Base-by-base conservation (phyloP, 1,284 basidiomycete species). In the Ganoderma multipileum region DNA sequence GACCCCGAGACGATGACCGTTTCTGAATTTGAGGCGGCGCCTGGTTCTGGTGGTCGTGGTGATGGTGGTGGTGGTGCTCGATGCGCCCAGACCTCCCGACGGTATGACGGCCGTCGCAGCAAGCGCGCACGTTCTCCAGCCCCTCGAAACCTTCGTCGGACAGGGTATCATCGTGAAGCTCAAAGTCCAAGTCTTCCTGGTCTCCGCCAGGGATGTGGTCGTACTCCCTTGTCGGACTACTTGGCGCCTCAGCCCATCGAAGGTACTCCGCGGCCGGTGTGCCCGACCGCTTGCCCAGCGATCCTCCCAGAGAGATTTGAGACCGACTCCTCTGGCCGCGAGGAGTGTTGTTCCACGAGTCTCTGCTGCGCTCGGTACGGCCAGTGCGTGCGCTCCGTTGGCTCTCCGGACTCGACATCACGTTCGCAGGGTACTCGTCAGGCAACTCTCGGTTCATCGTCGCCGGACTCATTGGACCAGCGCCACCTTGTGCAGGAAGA, bases 81-180 rank as follows among this genome's bases (percentile, higher is more conserved):
- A 73, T 71, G 36, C 79, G 77, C 23, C 87, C 83, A 26, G 86
- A 82, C 67, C 85, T 86, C 0, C 90, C 90, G 44, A 94, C 91
- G 0, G 93, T 93, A 80, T 99, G 97, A 59, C 86, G 88, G 75
- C 97, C 97, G 79, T 97, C 95, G 76, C 96, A 98, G 80, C 96
- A 98, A 1, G 96, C 96, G 41, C 95, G 88, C 33, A 97, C 95
- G 76, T 98, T 97, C 81, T 98, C 97, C 59, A 99, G 78, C 0
- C 96, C 97, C 76, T 99, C 97, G 78, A 91, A 99, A 1, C 89
- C 94, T 62, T 91, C 91, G 72, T 95, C 94, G 11, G 90, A 91
- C 75, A 91, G 83, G 26, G 87, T 87, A 54, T 91, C 91, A 50
- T 90, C 91, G 70, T 94, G 89, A 23, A 93, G 83, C 77, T 93